phyloP scores from a whole-genome alignment of 352 stramenopile genomes.

The Peronospora belbahrii region DNA sequence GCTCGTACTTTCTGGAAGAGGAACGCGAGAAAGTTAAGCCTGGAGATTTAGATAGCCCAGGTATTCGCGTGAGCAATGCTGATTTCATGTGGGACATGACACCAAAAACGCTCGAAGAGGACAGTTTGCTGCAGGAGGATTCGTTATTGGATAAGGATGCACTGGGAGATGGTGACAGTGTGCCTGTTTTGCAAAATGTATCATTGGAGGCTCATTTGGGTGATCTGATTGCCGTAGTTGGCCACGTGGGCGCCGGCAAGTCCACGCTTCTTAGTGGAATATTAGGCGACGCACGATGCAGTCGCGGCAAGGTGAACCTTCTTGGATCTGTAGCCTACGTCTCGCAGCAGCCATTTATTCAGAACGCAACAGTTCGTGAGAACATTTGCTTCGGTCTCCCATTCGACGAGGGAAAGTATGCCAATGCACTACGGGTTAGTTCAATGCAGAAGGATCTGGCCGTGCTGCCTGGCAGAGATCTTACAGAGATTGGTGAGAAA shows the following conservation, averaged over 20 bases:
- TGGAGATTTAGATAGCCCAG: conserved; percentile 60
- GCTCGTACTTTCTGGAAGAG: conserved; percentile 46
- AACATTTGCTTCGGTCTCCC: conserved; percentile 95
- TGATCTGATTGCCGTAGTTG: conserved; percentile 54
- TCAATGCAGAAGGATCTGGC: conserved; percentile 46
- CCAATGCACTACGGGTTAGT: conserved; percentile 44
- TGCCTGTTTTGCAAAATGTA: conserved; percentile 42
- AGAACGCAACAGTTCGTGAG: conserved; percentile 93
- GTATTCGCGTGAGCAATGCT: conserved; percentile 32
- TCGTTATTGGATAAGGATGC: conserved; percentile 22
- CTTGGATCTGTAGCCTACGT: conserved; percentile 91
- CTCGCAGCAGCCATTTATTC: conserved; percentile 94
- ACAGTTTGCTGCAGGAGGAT: conserved; percentile 24
- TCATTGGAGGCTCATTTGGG: conserved; percentile 59
- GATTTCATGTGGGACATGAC: conserved; percentile 58
- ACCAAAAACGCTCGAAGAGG: conserved; percentile 31
- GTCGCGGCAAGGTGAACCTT: conserved; percentile 43
- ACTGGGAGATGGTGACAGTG: conserved; percentile 6
- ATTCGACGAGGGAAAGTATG: conserved; percentile 56
- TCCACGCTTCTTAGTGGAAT: conserved; percentile 65
- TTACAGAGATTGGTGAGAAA: conserved; percentile 94
- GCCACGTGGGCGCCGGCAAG: conserved; percentile 54
- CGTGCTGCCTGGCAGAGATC: conserved; percentile 75
- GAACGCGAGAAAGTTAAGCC: conserved; percentile 59
- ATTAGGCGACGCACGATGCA: conserved; percentile 50